phyloP scores from a whole-genome alignment of 495 filamentous ascomycete genomes.

The Hamigera avellanea region DNA sequence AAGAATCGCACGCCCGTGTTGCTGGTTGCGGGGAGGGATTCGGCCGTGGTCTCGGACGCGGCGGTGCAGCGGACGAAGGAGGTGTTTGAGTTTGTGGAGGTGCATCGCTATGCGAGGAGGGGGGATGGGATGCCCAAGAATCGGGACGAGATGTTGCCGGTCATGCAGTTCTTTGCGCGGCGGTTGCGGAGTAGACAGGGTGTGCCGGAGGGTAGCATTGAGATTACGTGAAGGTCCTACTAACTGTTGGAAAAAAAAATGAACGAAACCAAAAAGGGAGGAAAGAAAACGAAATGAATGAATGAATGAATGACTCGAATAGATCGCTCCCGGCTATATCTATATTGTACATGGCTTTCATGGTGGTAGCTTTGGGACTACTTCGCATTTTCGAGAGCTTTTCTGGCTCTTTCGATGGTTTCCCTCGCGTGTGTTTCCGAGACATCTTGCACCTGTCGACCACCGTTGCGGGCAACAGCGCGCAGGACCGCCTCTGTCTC shows the following conservation, averaged over 20 bases:
- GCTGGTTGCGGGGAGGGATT: constrained; percentile 54
- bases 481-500: constrained; percentile 55
- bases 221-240: constrained; percentile 25
- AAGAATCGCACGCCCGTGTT: constrained; percentile 62
- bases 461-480: constrained; percentile 39
- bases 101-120: constrained; percentile 59
- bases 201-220: constrained; percentile 48
- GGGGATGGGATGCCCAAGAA: constrained; percentile 78
- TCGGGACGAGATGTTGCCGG: constrained; percentile 78
- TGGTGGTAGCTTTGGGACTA: not conserved
- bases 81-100: constrained; percentile 60
- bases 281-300: constrained; percentile 3
- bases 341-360: constrained; percentile 11
- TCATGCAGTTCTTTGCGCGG: constrained; percentile 87
- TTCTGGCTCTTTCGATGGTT: constrained; percentile 40
- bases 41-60: constrained; percentile 48
- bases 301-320: constrained; percentile 2
- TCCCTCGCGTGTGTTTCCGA: constrained; percentile 36
- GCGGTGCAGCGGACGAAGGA: constrained; percentile 50
- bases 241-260: not conserved
- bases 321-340: not conserved
- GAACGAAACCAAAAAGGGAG: constrained; percentile 1
- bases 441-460: constrained; percentile 6
- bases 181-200: constrained; percentile 55
- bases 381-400: constrained; percentile 39